Base-by-base conservation (phyloP, 192 early-diverging fungal genomes). In the Coemansia sp. region DNA sequence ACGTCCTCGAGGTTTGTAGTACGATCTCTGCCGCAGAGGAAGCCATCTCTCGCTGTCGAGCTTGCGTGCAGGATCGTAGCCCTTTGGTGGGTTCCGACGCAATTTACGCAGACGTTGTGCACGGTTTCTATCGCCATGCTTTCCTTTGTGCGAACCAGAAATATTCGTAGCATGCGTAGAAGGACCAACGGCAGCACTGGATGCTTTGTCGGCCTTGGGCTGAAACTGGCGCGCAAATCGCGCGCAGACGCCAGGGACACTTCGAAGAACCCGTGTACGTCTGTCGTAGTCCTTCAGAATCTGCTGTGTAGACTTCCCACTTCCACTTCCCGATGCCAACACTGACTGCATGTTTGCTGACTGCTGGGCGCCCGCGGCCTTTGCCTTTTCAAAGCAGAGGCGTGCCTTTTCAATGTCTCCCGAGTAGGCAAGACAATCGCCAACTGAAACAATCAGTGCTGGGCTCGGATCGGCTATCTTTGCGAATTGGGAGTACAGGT, bases 11-110 rank as follows among this genome's bases (percentile, higher is more conserved):
- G 72, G 62, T 50, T 71, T 70, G 54, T 81, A 81, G 65, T 72
- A 75, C 29, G 78, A 75, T 31, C 78, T 68, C 68, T 81, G 78
- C 14, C 61, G 68, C 45, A 81, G 59, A 10, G 78, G 78, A 40
- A 81, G 64, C 78, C 78, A 81, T 22, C 78, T 57, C 55, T 81
- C 78, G 56, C 62, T 59, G 22, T 81, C 78, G 3, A 62, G 68
- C 30, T 42, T 42, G 45, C 73, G 68, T 9, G 54, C 64, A 6
- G 59, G 55, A 41, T 67, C 68, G 37, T 70, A 74, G 58, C 30
- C 61, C 61, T 79, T 79, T 8, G 76, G 76, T 7, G 70, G 76
- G 8, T 48, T 22, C n/a, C 47, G 62, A 6, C 40, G 56, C 52
- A 79, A 63, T 30, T 42, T 70, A 48, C 76, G 76, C 37, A 48